Evolutionary conservation across 169 alveolate species (phyloP), one percentile per base, ranked within the genome.

Genomic region (Eimeria mitis): DNA sequence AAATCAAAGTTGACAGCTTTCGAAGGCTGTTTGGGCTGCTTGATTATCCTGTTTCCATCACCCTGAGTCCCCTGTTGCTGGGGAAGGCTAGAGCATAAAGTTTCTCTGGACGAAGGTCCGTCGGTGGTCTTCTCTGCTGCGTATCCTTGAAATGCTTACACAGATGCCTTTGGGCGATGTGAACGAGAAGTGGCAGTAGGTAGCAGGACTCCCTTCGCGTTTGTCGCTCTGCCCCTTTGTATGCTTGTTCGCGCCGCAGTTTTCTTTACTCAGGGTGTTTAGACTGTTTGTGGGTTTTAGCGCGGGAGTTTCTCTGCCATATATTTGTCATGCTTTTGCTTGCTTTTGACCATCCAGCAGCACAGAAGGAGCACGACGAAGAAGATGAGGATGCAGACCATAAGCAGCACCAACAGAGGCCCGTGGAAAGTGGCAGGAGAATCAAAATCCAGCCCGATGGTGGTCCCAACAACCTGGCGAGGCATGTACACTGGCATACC

Each of bases 381-480:
- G 81, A 87, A 87, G 65, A 87, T 87, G 11, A 87, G 68, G 92
- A 63, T 42, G 44, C 65, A 42, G 34, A 87, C 92, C 92, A 87
- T 87, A n/a, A 87, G 78, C 52, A 56, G 40, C 14, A 87, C 92
- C 31, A 87, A 25, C 63, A 87, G 37, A 31, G 92, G 92, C 65
- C 92, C 92, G 34, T 87, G 92, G 19, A 87, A 87, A 61, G 92
- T 87, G 59, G 92, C 92, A 40, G 92, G 92, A 49, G 92, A 87
- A 54, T 87, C 92, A 25, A 87, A 87, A 34, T 87, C 92, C 28
- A 87, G 68, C 42, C 92, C 92, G 19, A 87, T 40, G 19, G 92
- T 87, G 52, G 92, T 87, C 47, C 81, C 92, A 16, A 87, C 68
- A 40, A 63, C 92, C 40, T 87, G 65, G 65, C 92, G 78, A 56